Conservation (phyloP, 2,329 filamentous ascomycete genomes). For the Penicillium sp. region DNA sequence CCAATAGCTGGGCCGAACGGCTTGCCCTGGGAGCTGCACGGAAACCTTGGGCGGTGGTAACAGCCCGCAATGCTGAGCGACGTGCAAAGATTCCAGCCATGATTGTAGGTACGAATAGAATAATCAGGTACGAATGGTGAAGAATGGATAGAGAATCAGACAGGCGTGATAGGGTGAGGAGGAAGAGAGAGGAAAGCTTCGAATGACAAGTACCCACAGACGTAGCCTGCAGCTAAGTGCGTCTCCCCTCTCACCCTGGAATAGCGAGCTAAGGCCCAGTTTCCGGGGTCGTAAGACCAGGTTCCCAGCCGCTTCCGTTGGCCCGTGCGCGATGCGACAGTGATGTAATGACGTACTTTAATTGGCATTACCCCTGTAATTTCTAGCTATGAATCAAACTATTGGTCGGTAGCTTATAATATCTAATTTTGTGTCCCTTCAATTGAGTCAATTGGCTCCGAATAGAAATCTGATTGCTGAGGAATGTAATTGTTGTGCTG, state of each 20-base stretch:
- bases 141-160: slow-evolving; percentile 3
- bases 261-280: neutral
- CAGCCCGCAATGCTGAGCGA: slow-evolving; percentile 29
- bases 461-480: neutral
- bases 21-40: slow-evolving; percentile 33
- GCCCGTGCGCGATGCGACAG: slow-evolving; percentile 16
- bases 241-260: neutral
- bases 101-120: slow-evolving; percentile 4
- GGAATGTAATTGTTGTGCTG: neutral
- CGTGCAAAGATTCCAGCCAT: slow-evolving; percentile 36
- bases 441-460: neutral
- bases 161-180: slow-evolving; percentile 7
- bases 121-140: slow-evolving; percentile 2
- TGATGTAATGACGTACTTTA: slow-evolving; percentile 13
- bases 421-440: neutral
- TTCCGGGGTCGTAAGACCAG: slow-evolving; percentile 17
- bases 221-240: neutral
- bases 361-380: neutral
- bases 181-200: neutral
- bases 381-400: neutral
- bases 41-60: slow-evolving; percentile 33
- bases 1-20: slow-evolving; percentile 41
- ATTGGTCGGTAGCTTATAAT: neutral
- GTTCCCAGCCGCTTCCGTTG: slow-evolving; percentile 13
- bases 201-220: neutral